Base-by-base conservation (phyloP, 441 rosid genomes). In the Raphanus hybrid region DNA sequence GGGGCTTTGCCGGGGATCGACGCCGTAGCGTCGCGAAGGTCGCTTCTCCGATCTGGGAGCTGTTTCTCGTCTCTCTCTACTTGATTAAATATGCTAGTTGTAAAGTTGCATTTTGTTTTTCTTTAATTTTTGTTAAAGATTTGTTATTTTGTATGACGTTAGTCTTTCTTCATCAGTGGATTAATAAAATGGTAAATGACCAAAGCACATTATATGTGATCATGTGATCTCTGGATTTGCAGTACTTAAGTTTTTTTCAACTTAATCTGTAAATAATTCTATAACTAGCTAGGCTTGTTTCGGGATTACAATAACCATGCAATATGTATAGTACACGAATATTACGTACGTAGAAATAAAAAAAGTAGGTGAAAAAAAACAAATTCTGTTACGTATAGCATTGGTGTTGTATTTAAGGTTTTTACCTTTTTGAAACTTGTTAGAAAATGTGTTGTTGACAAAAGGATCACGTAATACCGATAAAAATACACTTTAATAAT, bases 61-160 rank as follows among this genome's bases (percentile, higher is more conserved):
- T 90, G 95, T 78, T 87, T 90, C 75, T 69, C 97, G 5, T 81
- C 92, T 74, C 72, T 86, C 26, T 88, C 90, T 63, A 74, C 85
- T 73, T 87, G 80, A 78, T 26, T 41, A 20, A 18, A 15, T 64
- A 3, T 72, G 43, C 68, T 73, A 73, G 61, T 54, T 63, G 77
- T 74, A 73, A 43, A 43, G 26, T 18, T 50, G 41, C 54, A 39
- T 62, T 43, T 3, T 29, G 4, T 26, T 58, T 35, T 71, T 8
- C 39, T 2, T 43, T 8, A 5, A 57, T 43, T 61, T 64, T 63
- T 16, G 58, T 15, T 72, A 23, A 26, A 72, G 14, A 61, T 43
- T 39, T 26, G 14, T 77, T 77, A 59, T 67, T 32, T 68, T 41
- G 50, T 43, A 63, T 69, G 82, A 79, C 71, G 82, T 69, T 34